These are phyloP conservation scores for Pyrenophora seminiperda DNA, from an alignment of 2,329 filamentous ascomycete species.

Conservation along the genomic window DNA sequence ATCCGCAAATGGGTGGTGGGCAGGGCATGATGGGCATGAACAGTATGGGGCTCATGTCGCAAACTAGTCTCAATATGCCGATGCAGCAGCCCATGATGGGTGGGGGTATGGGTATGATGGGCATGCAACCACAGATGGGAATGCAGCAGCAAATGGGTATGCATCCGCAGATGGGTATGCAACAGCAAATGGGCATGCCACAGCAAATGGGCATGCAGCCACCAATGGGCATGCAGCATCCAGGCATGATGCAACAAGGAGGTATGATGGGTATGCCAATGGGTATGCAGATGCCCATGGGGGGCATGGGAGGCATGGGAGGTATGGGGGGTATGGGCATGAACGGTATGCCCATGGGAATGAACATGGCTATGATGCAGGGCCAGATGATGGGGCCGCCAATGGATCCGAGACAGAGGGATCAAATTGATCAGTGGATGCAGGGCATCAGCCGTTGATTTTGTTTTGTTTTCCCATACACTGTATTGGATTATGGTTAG, in stretches of 20 bases:
- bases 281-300: conserved; percentile 12
- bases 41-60: conserved; percentile 21
- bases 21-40: conserved; percentile 29
- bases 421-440: conserved; percentile 66
- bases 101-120: background rate
- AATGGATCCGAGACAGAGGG: conserved; percentile 58
- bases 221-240: conserved; percentile 8
- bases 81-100: conserved; percentile 12
- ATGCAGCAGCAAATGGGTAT: conserved; percentile 3
- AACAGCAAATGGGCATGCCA: conserved; percentile 5
- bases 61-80: conserved; percentile 14
- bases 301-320: conserved; percentile 3
- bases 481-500: background rate
- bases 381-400: conserved; percentile 31
- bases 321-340: conserved; percentile 18
- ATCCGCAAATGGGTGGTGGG: conserved; percentile 21
- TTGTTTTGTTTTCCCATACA: background rate
- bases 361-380: conserved; percentile 32
- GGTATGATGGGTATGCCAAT: conserved; percentile 5
- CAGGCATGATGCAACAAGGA: background rate
- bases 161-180: conserved; percentile 4
- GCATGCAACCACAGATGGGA: background rate
- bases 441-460: conserved; percentile 46
- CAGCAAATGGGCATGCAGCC: conserved; percentile 7
- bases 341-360: conserved; percentile 26